These are phyloP conservation scores for Irpex sp. DNA, from an alignment of 1,284 basidiomycete genomes.

Conservation along the genomic window DNA sequence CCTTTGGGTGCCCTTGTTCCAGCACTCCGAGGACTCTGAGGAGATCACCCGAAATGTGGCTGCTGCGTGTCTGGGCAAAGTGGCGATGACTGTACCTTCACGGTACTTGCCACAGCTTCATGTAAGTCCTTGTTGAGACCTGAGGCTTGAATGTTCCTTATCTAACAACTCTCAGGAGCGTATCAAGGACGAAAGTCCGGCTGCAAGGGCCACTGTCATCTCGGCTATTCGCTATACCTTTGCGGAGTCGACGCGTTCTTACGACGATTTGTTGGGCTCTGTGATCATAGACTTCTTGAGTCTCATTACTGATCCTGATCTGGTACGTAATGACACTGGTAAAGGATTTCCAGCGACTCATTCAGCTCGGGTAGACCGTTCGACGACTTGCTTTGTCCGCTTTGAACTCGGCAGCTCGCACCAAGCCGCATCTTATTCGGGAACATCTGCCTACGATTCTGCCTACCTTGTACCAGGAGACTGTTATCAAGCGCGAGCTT, in stretches of 20 bases:
- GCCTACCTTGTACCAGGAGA: conserved; percentile 85
- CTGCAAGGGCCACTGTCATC: conserved; percentile 85
- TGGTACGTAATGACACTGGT: conserved; percentile 49
- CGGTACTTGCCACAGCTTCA: conserved; percentile 92
- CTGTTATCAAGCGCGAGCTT: conserved; percentile 75
- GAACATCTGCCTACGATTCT: conserved; percentile 79
- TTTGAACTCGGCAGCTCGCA: conserved; percentile 91
- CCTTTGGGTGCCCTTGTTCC: conserved; percentile 90
- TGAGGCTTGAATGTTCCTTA: not conserved
- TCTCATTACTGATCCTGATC: conserved; percentile 80
- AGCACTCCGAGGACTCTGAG: conserved; percentile 80
- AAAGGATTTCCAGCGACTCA: conserved; percentile 2
- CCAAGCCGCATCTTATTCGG: conserved; percentile 88
- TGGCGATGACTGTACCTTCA: conserved; percentile 87
- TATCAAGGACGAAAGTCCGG: conserved; percentile 63
- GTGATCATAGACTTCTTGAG: conserved; percentile 88
- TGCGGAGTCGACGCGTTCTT: conserved; percentile 78
- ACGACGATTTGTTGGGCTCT: conserved; percentile 86
- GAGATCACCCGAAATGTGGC: conserved; percentile 93
- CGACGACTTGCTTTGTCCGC: conserved; percentile 84
- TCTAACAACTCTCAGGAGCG: conserved; percentile 44
- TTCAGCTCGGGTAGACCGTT: conserved; percentile 57
- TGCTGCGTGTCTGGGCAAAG: conserved; percentile 93
- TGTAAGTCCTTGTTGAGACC: conserved; percentile 37
- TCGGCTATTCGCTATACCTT: conserved; percentile 96